These are phyloP conservation scores for Claviceps sp. DNA, from an alignment of 2,329 filamentous ascomycete genomes.

Conservation along the genomic window DNA sequence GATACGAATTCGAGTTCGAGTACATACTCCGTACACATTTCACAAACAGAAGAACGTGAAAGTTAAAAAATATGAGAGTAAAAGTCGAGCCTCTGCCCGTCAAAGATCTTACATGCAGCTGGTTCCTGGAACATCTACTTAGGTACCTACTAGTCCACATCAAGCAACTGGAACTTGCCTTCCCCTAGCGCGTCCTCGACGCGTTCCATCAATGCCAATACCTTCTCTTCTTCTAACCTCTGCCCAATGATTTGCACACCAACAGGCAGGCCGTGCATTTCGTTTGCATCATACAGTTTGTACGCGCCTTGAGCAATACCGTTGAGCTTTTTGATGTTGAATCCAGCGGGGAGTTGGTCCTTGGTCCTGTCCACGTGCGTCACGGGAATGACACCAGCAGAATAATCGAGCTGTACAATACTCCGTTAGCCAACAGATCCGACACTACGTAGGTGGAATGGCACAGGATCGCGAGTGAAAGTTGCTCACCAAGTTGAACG, in stretches of 20 bases:
- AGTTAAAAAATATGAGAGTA: neutral
- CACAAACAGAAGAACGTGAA: neutral
- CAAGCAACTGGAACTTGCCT: conserved; percentile 37
- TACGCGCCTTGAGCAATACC: conserved; percentile 73
- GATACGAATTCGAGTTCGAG: neutral
- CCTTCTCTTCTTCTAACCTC: conserved; percentile 76
- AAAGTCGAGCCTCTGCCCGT: neutral
- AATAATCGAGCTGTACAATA: conserved; percentile 59
- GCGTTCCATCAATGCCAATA: conserved; percentile 64
- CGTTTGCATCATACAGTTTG: conserved; percentile 66
- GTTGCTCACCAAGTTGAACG: conserved; percentile 64
- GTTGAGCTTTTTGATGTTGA: conserved; percentile 54
- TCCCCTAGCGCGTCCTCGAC: conserved; percentile 61
- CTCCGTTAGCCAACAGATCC: neutral
- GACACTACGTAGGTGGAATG: too few species aligned
- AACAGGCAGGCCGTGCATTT: conserved; percentile 81
- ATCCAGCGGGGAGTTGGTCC: conserved; percentile 50
- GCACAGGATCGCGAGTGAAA: too few species aligned
- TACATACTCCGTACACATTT: too few species aligned
- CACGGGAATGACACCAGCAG: conserved; percentile 68
- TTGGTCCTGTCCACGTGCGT: conserved; percentile 63
- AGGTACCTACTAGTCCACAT: conserved; percentile 25
- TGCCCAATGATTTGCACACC: conserved; percentile 73
- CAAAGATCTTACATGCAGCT: conserved; percentile 3
- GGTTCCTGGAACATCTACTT: conserved; percentile 12